phyloP scores from a whole-genome alignment of 495 filamentous ascomycete species.

The Podospora anserina region DNA sequence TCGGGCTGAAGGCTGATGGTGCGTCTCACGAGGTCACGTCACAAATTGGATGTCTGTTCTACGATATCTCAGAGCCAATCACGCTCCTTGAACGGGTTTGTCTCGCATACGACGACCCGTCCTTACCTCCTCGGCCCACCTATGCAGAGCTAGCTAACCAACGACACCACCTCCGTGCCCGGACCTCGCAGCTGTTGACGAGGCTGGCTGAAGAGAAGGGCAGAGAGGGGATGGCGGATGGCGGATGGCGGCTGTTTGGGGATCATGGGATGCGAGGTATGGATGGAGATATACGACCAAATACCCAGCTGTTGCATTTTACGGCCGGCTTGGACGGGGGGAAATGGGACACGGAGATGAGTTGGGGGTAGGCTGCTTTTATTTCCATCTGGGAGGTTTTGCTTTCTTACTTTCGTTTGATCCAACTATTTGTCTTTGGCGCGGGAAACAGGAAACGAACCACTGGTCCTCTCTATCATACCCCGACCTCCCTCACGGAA shows the following conservation, averaged over 20 bases:
- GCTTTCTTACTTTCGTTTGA: slow-evolving; percentile 8
- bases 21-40: slow-evolving; percentile 4
- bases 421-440: background rate
- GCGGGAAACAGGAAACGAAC: slow-evolving; percentile 5
- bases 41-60: slow-evolving; percentile 2
- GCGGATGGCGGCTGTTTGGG: background rate
- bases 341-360: background rate
- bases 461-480: slow-evolving; percentile 6
- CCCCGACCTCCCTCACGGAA: slow-evolving; percentile 3
- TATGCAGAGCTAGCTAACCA: background rate
- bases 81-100: background rate
- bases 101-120: background rate
- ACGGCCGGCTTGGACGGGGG: slow-evolving; percentile 7
- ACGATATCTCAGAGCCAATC: background rate
- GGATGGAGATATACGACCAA: slow-evolving; percentile 8
- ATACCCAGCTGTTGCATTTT: slow-evolving; percentile 9
- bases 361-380: background rate
- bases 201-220: background rate
- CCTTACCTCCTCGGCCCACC: background rate
- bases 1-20: background rate
- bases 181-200: background rate
- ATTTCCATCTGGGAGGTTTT: background rate
- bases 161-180: background rate
- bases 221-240: background rate
- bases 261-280: background rate